Base-by-base conservation (phyloP, 192 early-diverging fungal genomes). In the Linnemannia schmuckeri region DNA sequence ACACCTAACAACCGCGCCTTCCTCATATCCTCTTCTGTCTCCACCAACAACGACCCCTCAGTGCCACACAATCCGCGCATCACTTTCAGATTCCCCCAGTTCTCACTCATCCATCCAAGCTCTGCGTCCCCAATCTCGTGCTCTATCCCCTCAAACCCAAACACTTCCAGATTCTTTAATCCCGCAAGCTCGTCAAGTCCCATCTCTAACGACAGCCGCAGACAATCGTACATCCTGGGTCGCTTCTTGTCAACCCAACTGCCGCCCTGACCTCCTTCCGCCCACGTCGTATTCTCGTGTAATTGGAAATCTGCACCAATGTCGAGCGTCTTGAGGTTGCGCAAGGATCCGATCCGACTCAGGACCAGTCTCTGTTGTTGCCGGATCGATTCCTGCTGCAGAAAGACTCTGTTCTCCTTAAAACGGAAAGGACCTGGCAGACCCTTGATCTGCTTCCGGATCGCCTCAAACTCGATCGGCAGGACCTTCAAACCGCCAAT, bases 131-230 rank as follows among this genome's bases (percentile, higher is more conserved):
- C 22, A n/a, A 61, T 61, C 6, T 9, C n/a, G 9, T 61, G 57
- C 1, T 61, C n/a, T 4, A 55, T 55, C 52, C 52, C 52, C 18
- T 55, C 52, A 61, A 61, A 61, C 57, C 57, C n/a, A 30, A 61
- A 27, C 9, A 61, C n/a, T 0, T 61, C n/a, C 24, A 27, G 57
- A 24, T n/a, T 61, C 24, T 24, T 61, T 7, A 61, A 24, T 10
- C n/a, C 24, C 6, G 57, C 57, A 5, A 77, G 40, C 0, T 20
- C 61, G 1, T 66, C 61, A 24, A 77, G 44, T 1, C 76, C 76
- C 8, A 63, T 68, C 4, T 66, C 76, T 4, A 66, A 38, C 3
- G 76, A 77, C n/a, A 77, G 66, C 13, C 41, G 6, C 40, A 77
- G 9, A 12, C 57, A 63, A 27, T 63, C 27, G 10, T 63, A 12